Evolutionary conservation across 2,329 filamentous ascomycete genomes (phyloP), one percentile per base, ranked within the genome.

Genomic region (Aspergillus texensis): DNA sequence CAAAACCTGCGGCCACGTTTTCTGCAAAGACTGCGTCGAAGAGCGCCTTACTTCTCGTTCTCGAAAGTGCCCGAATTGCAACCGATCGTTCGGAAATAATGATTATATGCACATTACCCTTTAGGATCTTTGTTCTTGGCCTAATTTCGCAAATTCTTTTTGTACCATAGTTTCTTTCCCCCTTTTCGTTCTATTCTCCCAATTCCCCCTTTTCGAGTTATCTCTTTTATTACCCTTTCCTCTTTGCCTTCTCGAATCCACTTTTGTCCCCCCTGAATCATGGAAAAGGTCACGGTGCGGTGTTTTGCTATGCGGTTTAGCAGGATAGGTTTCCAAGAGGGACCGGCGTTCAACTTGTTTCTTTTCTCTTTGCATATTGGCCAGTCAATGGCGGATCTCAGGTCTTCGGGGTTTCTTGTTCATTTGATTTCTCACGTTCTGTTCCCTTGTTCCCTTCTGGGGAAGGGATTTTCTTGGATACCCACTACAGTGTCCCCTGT

Each of bases 41-140:
- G 91, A 96, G 73, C 89, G 95, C 62, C 89, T 97, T 65, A 88
- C 88, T 53, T 96, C 95, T 73, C 91, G 95, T 41, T 94, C 94
- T 81, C 88, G 95, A 69, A 98, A 98, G 78, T 99, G 95, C 74
- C 95, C 95, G 3, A 94, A 92, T 71, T 99, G 96, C 83, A 93
- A 91, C 72, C 91, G 91, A 79, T 89, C 92, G 4, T 99, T 99
- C 76, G 94, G 96, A 72, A 91, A 88, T 76, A 91, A 91, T 78
- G 95, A 99, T 76, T 88, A 93, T 65, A 96, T 97, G 92, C 80
- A 80, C 64, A 80, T 84, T 67, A 83, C 81, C 57, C 77, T 83
- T 57, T 81, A 55, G 34, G 52, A 55, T 55, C 52, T 24, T 55
- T 32, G 57, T 26, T 58, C 43, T 60, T 57, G 58, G 61, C 60